Evolutionary conservation across 352 stramenopile genomes (phyloP), one percentile per base, ranked within the genome.

Genomic region (Globisporangium alternatum): DNA sequence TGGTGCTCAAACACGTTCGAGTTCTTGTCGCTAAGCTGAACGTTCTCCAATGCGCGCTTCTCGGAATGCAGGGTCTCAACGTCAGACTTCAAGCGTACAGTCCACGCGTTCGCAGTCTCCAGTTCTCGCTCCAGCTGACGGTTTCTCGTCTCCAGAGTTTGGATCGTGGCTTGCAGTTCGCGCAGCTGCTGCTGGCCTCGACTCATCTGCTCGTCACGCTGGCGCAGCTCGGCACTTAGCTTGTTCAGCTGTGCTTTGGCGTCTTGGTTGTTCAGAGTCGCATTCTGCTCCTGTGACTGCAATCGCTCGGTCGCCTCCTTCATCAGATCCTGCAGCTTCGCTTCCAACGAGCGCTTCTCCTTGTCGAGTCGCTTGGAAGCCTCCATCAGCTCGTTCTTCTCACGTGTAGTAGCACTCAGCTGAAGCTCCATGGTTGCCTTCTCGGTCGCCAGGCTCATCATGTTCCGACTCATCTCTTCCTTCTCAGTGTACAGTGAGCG

Each of bases 401-500:
- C 74, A 30, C 73, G 72, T 19, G 62, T 48, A 35, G 75, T 60
- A 8, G 62, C 61, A 30, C 69, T 68, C 37, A 89, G 25, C 61
- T 92, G 80, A 33, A 66, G 68, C 60, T 91, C 81, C 17, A 90
- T 54, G 13, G 68, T 61, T 3, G 76, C 55, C 44, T 88, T 89
- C 53, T 91, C 79, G 2, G 71, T 74, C n/a, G 70, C 68, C 7
- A 89, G 56, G 0, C 68, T 62, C 43, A 70, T 65, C 22, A 90
- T 65, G 8, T 75, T 83, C 25, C 77, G 77, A 28, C 75, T 86
- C 56, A 81, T 48, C 10, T 85, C 80, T 63, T 91, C 81, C 55
- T 89, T 93, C 47, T 93, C 83, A 19, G 74, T 69, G 57, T 74
- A 68, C 25, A 93, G 61, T 28, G 67, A 76, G 8, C 76, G 78